Evolutionary conservation across 306 rosid genomes (phyloP).

Genomic region (Prunus padus): DNA sequence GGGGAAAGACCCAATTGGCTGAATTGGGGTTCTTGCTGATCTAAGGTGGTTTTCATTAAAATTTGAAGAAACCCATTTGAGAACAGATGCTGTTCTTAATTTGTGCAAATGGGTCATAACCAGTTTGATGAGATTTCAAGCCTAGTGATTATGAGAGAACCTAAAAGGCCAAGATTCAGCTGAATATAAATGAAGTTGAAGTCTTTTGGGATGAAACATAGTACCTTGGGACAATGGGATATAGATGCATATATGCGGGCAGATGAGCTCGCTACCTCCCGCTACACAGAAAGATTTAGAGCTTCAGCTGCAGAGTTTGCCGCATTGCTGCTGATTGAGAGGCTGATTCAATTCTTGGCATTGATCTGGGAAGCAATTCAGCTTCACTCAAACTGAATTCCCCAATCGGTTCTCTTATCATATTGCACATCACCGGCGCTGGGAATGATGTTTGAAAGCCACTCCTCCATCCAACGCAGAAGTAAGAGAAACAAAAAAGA

Average conservation of each 20-base stretch:
- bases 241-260: too few species aligned
- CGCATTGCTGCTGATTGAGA: background rate
- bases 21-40: slow-evolving; percentile 10
- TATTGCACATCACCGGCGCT: background rate
- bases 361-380: background rate
- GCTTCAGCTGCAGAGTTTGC: background rate
- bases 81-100: slow-evolving; percentile 20
- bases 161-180: background rate
- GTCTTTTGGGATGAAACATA: background rate
- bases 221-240: slow-evolving; percentile 17
- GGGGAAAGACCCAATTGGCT: slow-evolving; percentile 18
- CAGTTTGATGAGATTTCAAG: slow-evolving; percentile 12
- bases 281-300: too few species aligned
- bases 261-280: too few species aligned
- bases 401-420: background rate
- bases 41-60: slow-evolving; percentile 18
- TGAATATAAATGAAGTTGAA: background rate
- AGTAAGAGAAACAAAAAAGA: too few species aligned
- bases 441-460: background rate
- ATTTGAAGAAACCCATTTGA: slow-evolving; percentile 29
- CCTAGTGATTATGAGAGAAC: background rate
- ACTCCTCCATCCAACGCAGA: too few species aligned
- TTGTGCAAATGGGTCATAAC: slow-evolving; percentile 49
- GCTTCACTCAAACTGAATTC: background rate
- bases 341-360: background rate